Evolutionary conservation across 148 eudicot genomes (phyloP).

Genomic region (Vaccinium corymbosum): DNA sequence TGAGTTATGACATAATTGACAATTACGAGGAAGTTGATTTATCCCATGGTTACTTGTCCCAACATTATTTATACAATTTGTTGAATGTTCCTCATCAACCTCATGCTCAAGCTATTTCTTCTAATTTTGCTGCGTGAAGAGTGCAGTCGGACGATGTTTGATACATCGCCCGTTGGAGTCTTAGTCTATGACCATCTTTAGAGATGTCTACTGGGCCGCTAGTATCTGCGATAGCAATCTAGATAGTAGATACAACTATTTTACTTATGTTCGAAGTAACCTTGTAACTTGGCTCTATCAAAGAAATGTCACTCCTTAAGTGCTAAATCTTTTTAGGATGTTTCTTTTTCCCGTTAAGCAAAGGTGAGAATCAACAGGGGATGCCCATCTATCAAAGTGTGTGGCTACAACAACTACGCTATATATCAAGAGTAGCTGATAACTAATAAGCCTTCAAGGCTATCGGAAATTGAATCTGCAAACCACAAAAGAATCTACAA

Average conservation of each 20-base stretch:
- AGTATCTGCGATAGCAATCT: background rate
- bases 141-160: background rate
- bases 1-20: background rate
- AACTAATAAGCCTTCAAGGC: background rate
- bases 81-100: background rate
- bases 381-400: background rate
- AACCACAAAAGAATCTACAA: background rate
- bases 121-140: background rate
- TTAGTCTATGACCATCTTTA: background rate
- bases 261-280: background rate
- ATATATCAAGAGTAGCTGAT: background rate
- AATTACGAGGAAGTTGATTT: background rate
- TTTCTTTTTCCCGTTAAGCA: background rate
- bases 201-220: background rate
- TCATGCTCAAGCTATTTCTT: background rate
- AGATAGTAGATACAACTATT: background rate
- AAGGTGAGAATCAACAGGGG: background rate
- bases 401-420: background rate
- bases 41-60: background rate
- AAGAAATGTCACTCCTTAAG: background rate
- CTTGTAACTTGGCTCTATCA: background rate
- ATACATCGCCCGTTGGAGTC: background rate
- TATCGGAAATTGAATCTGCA: background rate
- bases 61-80: background rate
- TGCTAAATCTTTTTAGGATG: background rate